phyloP scores from a whole-genome alignment of 2,329 filamentous ascomycete genomes.

The Fusarium multiceps region DNA sequence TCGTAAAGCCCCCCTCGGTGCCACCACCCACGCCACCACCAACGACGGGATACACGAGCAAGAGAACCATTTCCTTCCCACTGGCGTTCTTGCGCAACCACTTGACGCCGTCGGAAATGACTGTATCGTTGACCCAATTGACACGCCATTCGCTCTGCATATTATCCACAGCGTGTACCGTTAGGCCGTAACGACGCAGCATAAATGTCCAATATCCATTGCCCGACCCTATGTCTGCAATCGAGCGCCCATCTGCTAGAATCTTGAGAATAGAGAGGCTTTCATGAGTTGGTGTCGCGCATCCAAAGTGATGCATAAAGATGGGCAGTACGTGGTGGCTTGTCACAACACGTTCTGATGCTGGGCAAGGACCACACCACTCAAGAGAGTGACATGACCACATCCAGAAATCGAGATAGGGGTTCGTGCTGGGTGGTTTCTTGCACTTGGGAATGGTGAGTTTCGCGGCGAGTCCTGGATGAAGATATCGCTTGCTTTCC shows the following conservation, averaged over 20 bases:
- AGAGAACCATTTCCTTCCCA: slow-evolving; percentile 67
- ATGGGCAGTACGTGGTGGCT: slow-evolving; percentile 77
- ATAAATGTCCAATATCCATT: slow-evolving; percentile 82
- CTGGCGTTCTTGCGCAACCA: slow-evolving; percentile 64
- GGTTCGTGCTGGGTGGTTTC: slow-evolving; percentile 64
- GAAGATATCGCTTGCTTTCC: slow-evolving; percentile 61
- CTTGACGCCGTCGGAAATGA: slow-evolving; percentile 67
- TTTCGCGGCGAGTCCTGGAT: slow-evolving; percentile 54
- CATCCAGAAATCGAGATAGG: slow-evolving; percentile 74
- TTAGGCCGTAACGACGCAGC: slow-evolving; percentile 68
- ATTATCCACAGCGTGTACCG: slow-evolving; percentile 72
- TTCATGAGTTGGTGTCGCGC: slow-evolving; percentile 75
- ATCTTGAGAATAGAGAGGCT: slow-evolving; percentile 69
- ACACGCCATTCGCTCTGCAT: slow-evolving; percentile 75
- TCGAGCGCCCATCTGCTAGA: slow-evolving; percentile 62
- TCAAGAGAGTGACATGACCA: slow-evolving; percentile 73
- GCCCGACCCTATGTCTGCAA: slow-evolving; percentile 76
- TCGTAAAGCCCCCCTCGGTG: slow-evolving; percentile 72
- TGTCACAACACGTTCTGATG: slow-evolving; percentile 62
- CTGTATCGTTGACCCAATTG: slow-evolving; percentile 75
- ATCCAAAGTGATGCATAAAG: slow-evolving; percentile 84
- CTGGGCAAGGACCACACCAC: slow-evolving; percentile 70
- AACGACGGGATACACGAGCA: slow-evolving; percentile 80
- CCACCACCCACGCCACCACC: slow-evolving; percentile 72
- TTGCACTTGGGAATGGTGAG: slow-evolving; percentile 61